Evolutionary conservation across 2,329 filamentous ascomycete species (phyloP).

Genomic region (Aspergillus nomiae): DNA sequence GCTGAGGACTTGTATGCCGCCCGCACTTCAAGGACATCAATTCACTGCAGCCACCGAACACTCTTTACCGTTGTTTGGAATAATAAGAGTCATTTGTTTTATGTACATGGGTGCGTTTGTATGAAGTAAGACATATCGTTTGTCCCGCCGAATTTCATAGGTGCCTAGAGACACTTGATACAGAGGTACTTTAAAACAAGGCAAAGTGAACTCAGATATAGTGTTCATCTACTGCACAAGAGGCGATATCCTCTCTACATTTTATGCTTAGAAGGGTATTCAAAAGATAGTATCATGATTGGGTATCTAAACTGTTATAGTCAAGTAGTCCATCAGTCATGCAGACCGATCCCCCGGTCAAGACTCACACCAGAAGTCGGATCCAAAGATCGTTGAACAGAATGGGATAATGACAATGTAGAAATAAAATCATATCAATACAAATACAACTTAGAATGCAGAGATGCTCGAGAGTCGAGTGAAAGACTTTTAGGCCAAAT

Average conservation of each 20-base stretch:
- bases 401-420: neutral
- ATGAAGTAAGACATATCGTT: no score
- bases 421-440: neutral
- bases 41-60: no score
- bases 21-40: no score
- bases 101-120: no score
- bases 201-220: no score
- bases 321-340: neutral
- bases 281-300: neutral
- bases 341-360: neutral
- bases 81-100: no score
- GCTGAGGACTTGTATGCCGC: no score
- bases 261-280: neutral
- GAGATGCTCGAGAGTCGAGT: neutral
- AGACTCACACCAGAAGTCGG: neutral
- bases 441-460: neutral
- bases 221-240: neutral
- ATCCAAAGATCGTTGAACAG: neutral
- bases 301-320: constrained; percentile 1
- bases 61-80: no score
- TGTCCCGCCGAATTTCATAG: no score
- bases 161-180: no score
- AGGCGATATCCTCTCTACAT: neutral
- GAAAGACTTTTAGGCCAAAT: neutral
- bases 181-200: no score